Conservation (phyloP, 2,329 filamentous ascomycete genomes). For the Penicillium sp. region DNA sequence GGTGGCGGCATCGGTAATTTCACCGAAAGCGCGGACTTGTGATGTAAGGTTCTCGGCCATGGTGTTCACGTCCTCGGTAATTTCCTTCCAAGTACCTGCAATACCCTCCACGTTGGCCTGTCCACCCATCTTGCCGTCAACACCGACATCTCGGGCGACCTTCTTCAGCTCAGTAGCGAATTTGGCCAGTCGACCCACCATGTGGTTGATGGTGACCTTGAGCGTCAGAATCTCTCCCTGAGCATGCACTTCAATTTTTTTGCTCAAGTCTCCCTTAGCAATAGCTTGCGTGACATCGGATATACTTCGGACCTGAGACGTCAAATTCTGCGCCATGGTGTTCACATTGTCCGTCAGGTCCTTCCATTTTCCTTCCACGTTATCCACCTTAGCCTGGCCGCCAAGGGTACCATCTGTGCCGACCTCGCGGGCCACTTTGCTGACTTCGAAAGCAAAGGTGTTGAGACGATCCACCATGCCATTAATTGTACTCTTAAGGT, state of each 20-base stretch:
- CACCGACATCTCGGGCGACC: constrained; percentile 92
- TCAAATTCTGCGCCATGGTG: constrained; percentile 65
- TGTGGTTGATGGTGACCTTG: constrained; percentile 97
- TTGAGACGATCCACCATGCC: constrained; percentile 65
- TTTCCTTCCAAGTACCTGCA: constrained; percentile 95
- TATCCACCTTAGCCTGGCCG: constrained; percentile 62
- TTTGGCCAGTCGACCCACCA: constrained; percentile 91
- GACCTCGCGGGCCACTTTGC: constrained; percentile 64
- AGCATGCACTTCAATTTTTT: constrained; percentile 91
- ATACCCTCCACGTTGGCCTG: constrained; percentile 93
- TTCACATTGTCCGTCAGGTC: constrained; percentile 67
- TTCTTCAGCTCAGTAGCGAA: constrained; percentile 96
- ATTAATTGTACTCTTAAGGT: constrained; percentile 86
- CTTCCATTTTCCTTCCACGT: constrained; percentile 66
- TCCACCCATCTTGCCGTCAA: constrained; percentile 97
- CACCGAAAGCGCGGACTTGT: constrained; percentile 95
- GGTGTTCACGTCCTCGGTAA: constrained; percentile 93
- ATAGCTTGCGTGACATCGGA: constrained; percentile 94
- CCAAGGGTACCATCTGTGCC: constrained; percentile 64
- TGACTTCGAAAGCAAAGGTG: constrained; percentile 64
- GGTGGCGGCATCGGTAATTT: constrained; percentile 96
- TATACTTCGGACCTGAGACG: constrained; percentile 75
- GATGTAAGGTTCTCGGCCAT: constrained; percentile 87
- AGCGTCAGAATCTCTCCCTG: constrained; percentile 91
- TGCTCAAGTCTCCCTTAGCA: constrained; percentile 91